Conservation (phyloP, 352 stramenopile genomes). For the Albugo laibachii region DNA sequence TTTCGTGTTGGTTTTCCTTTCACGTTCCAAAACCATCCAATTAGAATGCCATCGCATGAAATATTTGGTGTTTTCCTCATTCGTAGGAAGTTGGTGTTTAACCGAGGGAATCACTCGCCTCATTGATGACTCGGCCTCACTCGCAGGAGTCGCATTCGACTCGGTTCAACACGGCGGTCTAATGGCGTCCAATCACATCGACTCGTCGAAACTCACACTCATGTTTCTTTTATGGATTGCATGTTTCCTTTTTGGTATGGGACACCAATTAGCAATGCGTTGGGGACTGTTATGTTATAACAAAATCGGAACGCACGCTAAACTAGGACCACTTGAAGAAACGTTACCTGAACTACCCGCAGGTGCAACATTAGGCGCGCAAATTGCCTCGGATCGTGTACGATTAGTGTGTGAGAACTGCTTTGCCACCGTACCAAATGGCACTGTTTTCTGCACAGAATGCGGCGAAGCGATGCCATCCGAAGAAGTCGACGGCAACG, state of each 20-base stretch:
- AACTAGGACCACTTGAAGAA: conserved; percentile 1
- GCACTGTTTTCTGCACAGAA: conserved; percentile 6
- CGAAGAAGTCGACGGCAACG: conserved; percentile 1
- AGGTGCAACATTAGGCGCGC: neutral
- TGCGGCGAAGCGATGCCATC: conserved; percentile 6
- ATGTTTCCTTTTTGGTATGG: conserved; percentile 1
- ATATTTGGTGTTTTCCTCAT: conserved; percentile 3
- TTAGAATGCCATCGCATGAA: conserved; percentile 5
- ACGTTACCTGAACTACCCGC: conserved; percentile 1
- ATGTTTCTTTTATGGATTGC: conserved; percentile 1
- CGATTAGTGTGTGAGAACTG: conserved; percentile 6
- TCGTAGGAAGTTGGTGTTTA: conserved; percentile 2
- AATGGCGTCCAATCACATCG: neutral
- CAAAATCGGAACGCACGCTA: conserved; percentile 1
- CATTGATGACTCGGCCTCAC: conserved; percentile 12
- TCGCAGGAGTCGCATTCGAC: neutral
- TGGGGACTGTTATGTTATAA: conserved; percentile 6
- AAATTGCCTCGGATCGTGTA: conserved; percentile 1
- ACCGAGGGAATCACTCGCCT: conserved; percentile 1
- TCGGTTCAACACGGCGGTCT: neutral
- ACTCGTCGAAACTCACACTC: neutral
- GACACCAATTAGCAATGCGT: conserved; percentile 4
- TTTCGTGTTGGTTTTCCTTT: conserved; percentile 3
- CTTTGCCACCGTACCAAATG: conserved; percentile 6
- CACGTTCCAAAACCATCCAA: conserved; percentile 2